Conservation (phyloP, 2,329 filamentous ascomycete species). For the Verticillium nonalfalfae region DNA sequence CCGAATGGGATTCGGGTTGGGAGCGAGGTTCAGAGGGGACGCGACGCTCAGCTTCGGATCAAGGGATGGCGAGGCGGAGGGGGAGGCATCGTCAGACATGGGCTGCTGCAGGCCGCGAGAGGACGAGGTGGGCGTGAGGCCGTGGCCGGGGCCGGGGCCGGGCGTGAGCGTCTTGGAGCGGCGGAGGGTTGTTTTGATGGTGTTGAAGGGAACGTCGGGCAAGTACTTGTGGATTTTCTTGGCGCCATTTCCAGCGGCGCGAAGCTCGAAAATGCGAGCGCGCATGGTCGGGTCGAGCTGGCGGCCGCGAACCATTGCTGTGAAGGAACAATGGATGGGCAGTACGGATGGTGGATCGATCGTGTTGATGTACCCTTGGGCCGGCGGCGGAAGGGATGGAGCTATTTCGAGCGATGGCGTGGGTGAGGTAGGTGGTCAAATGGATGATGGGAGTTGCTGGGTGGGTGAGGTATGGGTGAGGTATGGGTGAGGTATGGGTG, state of each 20-base stretch:
- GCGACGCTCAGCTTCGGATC: neutral
- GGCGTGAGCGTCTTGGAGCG: neutral
- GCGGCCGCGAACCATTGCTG: conserved; percentile 1
- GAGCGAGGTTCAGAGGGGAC: neutral
- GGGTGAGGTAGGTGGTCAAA: neutral
- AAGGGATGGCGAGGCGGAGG: conserved; percentile 1
- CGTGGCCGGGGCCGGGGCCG: neutral
- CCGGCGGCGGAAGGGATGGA: neutral
- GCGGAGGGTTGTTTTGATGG: conserved; percentile 3
- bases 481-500: no score
- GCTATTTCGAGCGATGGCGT: neutral
- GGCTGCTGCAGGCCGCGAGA: neutral
- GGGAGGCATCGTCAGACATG: conserved; percentile 1
- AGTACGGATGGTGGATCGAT: neutral
- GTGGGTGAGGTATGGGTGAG: neutral
- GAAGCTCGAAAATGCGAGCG: conserved; percentile 3
- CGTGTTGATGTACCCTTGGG: neutral
- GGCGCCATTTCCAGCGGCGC: neutral
- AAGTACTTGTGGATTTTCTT: conserved; percentile 3
- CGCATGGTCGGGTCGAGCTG: conserved; percentile 2
- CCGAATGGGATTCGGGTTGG: neutral
- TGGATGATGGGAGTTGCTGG: neutral
- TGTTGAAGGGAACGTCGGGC: conserved; percentile 3
- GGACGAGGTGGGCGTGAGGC: neutral
- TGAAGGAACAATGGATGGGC: neutral